phyloP scores from a whole-genome alignment of 495 filamentous ascomycete species.

The Aspergillus funiculosus region DNA sequence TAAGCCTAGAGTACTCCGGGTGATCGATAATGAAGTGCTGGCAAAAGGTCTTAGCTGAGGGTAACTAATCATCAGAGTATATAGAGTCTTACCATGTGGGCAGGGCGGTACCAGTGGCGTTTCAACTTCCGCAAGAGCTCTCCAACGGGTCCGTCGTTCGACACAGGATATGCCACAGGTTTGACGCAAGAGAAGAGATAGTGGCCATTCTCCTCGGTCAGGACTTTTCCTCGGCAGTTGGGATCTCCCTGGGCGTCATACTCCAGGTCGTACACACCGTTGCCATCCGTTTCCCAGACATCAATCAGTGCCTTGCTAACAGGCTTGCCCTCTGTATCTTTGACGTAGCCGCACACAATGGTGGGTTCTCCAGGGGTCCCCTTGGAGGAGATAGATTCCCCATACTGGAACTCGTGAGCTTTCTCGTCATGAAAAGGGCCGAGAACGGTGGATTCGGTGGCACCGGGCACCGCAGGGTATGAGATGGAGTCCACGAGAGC shows the following conservation, averaged over 20 bases:
- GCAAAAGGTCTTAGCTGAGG: slow-evolving; percentile 61
- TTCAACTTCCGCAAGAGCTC: slow-evolving; percentile 57
- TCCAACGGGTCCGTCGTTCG: slow-evolving; percentile 74
- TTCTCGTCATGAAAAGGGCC: too few species aligned
- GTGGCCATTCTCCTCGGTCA: slow-evolving; percentile 54
- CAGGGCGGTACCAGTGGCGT: slow-evolving; percentile 68
- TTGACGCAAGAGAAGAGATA: slow-evolving; percentile 66
- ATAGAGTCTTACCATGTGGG: too few species aligned
- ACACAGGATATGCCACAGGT: slow-evolving; percentile 76
- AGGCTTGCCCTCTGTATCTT: slow-evolving; percentile 55
- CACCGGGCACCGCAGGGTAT: slow-evolving; percentile 1
- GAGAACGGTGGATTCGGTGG: too few species aligned
- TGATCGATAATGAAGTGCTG: too few species aligned
- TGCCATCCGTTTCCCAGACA: too few species aligned
- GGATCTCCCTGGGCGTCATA: slow-evolving; percentile 54
- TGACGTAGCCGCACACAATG: slow-evolving; percentile 62
- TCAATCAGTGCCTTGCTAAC: slow-evolving; percentile 63
- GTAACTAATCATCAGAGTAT: slow-evolving; percentile 83
- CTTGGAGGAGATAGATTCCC: slow-evolving; percentile 57
- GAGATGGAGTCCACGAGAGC: slow-evolving; percentile 64
- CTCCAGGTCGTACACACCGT: too few species aligned
- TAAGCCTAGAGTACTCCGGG: too few species aligned
- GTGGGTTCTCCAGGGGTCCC: slow-evolving; percentile 45
- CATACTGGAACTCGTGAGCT: slow-evolving; percentile 50
- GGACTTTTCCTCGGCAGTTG: slow-evolving; percentile 66